Evolutionary conservation across 2,329 filamentous ascomycete genomes (phyloP), one percentile per base, ranked within the genome.

Genomic region (Laburnicola sp.): DNA sequence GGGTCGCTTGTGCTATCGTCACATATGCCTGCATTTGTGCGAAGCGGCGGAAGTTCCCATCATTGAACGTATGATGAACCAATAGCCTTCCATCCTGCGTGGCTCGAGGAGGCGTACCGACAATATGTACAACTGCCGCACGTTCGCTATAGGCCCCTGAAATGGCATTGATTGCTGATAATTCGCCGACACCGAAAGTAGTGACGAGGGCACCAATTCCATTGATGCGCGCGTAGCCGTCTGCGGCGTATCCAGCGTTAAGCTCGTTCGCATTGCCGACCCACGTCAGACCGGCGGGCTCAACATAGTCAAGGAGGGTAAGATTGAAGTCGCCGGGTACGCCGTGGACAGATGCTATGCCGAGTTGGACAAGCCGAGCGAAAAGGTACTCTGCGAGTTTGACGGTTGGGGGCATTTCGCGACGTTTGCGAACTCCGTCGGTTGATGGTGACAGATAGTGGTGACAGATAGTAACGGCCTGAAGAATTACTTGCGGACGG

Each of bases 61-160:
- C 81, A n/a, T 77, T 86, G 1, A 90, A 82, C 0, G 87, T 89
- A 22, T 90, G 87, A 69, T 91, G 87, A 22, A 83, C 69, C 43
- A 42, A 76, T 54, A 8, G 71, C 62, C 78, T 72, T 2, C 67
- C 61, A 7, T 76, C 71, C 53, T 82, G 80, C 2, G 74, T 70
- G 6, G 61, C 54, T 2, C 76, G 72, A 2, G 70, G 6, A 6
- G 82, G 80, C 0, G 78, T 78, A 2, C 82, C 82, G 22, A 84
- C 81, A 36, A 85, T 78, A 57, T 85, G 82, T 8, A 85, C 76
- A 5, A 91, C 78, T 2, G 87, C 86, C 2, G 89, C 85, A 60
- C 83, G 82, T 70, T 91, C 88, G 1, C 86, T 86, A 72, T 82
- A 90, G 37, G 86, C 82, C n/a, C 88, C 88, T 2, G 87, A 87